These are phyloP conservation scores for Ascochyta koolunga DNA, from an alignment of 2,329 filamentous ascomycete genomes.

Conservation along the genomic window DNA sequence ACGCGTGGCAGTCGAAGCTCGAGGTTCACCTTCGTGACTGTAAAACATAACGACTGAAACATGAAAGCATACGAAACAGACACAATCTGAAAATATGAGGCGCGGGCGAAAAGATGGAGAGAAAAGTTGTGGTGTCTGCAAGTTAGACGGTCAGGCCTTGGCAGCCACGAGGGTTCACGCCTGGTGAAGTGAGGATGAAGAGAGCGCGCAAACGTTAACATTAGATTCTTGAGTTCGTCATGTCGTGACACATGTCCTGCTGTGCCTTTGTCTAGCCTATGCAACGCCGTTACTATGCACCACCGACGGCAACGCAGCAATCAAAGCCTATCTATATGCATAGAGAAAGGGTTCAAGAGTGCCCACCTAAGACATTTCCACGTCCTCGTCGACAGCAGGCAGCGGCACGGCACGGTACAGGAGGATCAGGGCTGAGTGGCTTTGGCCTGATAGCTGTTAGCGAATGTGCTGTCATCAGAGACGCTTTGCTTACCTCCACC, in stretches of 20 bases:
- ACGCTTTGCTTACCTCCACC: slow-evolving; percentile 71
- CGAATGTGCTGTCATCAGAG: neutral
- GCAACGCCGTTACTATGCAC: slow-evolving; percentile 38
- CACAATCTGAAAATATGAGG: slow-evolving; percentile 4
- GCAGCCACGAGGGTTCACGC: slow-evolving; percentile 18
- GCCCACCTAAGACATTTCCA: slow-evolving; percentile 37
- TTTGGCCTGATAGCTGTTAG: slow-evolving; percentile 61
- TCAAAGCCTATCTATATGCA: slow-evolving; percentile 20
- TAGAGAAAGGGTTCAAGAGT: neutral
- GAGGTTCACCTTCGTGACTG: slow-evolving; percentile 81
- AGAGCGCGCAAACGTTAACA: neutral
- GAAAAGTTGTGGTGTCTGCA: neutral
- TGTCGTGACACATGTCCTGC: slow-evolving; percentile 25
- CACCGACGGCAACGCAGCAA: slow-evolving; percentile 10
- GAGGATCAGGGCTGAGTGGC: slow-evolving; percentile 80
- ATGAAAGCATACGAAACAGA: slow-evolving; percentile 3
- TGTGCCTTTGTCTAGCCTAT: slow-evolving; percentile 32
- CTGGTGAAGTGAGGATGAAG: slow-evolving; percentile 28
- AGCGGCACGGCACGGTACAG: slow-evolving; percentile 78
- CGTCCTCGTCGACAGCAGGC: slow-evolving; percentile 61
- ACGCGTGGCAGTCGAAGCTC: neutral
- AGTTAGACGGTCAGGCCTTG: slow-evolving; percentile 2
- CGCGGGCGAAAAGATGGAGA: neutral
- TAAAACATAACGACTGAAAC: slow-evolving; percentile 76
- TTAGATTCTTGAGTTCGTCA: slow-evolving; percentile 21